A percentile compares a stretch with the other conserved stretches of the same genome.
Conservation (phyloP, 106 monocot species). For the Iris macrosiphon region DNA sequence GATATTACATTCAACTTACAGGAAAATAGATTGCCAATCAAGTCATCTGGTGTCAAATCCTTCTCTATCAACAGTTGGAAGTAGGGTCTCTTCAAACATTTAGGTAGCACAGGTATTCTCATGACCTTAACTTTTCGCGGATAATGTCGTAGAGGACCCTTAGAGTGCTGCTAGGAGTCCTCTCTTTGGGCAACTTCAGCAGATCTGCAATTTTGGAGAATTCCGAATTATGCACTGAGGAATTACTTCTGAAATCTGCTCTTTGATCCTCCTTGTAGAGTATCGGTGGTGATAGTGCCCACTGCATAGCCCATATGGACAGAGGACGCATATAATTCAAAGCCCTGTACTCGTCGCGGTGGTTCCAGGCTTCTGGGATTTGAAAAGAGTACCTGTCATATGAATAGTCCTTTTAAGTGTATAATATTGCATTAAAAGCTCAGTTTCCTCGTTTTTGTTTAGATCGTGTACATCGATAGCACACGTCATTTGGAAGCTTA, state of each 20-base stretch:
- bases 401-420: too few relatives aligned
- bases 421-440: too few relatives aligned
- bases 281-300: constrained; percentile 63
- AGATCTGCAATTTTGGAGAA: constrained; percentile 49
- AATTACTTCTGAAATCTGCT: neutral
- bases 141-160: constrained; percentile 32
- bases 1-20: too few relatives aligned
- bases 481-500: too few relatives aligned
- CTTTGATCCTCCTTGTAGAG: constrained; percentile 21
- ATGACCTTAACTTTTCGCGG: constrained; percentile 4
- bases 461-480: too few relatives aligned
- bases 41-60: too few relatives aligned
- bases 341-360: constrained; percentile 44
- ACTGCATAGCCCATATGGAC: constrained; percentile 89
- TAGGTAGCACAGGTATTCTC: neutral
- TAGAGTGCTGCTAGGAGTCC: constrained; percentile 18
- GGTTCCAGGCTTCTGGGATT: constrained; percentile 63
- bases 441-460: too few relatives aligned
- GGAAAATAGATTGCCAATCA: too few relatives aligned
- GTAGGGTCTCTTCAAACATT: too few relatives aligned
- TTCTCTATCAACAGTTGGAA: too few relatives aligned
- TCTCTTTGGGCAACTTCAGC: constrained; percentile 41
- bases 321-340: constrained; percentile 73
- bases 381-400: constrained; percentile 65
- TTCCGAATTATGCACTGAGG: constrained; percentile 1